Evolutionary conservation across 805 yeast species (phyloP).

Genomic region (Saccharomycopsis schoenii): DNA sequence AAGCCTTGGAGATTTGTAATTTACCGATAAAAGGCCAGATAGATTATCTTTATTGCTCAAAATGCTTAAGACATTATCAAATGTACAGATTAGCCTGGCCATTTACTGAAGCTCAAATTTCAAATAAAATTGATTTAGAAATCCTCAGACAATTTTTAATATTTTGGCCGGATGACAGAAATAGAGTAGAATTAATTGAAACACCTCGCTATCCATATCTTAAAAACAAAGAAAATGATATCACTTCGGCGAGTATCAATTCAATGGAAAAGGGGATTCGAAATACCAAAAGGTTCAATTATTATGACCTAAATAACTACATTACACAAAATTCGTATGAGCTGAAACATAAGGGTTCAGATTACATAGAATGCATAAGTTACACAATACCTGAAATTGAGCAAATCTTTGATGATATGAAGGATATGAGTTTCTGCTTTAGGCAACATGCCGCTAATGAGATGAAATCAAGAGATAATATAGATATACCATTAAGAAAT

Average conservation of each 20-base stretch:
- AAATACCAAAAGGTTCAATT: background rate
- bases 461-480: background rate
- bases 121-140: constrained; percentile 1
- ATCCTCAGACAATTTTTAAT: constrained; percentile 12
- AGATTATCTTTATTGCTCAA: constrained; percentile 21
- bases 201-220: background rate
- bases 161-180: constrained; percentile 9
- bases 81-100: constrained; percentile 25
- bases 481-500: constrained; percentile 2
- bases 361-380: background rate
- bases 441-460: background rate
- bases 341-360: background rate
- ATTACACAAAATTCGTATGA: background rate
- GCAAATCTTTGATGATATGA: constrained; percentile 4
- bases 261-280: background rate
- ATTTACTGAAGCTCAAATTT: constrained; percentile 12
- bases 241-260: background rate
- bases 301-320: constrained; percentile 3
- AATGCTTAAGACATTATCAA: constrained; percentile 24
- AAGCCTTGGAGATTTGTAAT: background rate
- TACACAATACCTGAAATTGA: constrained; percentile 1
- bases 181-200: background rate
- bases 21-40: background rate
- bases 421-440: constrained; percentile 4
- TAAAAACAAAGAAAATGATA: background rate